phyloP scores from a whole-genome alignment of 306 rosid genomes.

The Adenanthera pavonina region DNA sequence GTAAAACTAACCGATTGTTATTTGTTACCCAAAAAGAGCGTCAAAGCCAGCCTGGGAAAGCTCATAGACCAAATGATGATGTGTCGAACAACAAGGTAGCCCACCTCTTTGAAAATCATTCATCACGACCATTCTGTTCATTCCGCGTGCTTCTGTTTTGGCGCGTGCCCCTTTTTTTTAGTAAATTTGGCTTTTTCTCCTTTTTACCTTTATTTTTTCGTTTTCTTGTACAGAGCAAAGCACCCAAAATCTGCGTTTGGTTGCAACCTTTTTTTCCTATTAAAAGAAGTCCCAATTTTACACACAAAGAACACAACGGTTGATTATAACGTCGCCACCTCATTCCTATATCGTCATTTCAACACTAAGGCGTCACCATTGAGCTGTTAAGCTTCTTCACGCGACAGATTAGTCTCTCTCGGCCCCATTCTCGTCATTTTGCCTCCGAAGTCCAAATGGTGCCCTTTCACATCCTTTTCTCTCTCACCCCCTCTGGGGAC shows the following conservation, averaged over 20 bases:
- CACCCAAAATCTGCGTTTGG: not conserved
- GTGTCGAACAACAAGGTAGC: not conserved
- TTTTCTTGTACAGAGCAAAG: not conserved
- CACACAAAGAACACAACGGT: not conserved
- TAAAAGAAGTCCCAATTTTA: not conserved
- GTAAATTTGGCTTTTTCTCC: not conserved
- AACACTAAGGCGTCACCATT: not conserved
- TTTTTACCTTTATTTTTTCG: not conserved
- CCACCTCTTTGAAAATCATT: slow-evolving; percentile 4
- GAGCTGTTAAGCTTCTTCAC: slow-evolving; percentile 7
- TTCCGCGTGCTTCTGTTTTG: not conserved
- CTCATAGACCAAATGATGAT: not conserved
- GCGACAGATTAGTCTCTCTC: not conserved
- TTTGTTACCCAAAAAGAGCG: too few relatives aligned
- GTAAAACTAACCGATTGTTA: too few relatives aligned
- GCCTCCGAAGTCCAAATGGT: slow-evolving; percentile 17
- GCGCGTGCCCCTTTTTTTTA: slow-evolving; percentile 7
- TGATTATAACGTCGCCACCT: slow-evolving; percentile 16
- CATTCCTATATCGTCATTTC: not conserved
- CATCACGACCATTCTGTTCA: not conserved
- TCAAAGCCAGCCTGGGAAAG: not conserved
- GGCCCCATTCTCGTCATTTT: slow-evolving; percentile 17
- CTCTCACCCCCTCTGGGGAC: not conserved
- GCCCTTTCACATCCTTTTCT: not conserved
- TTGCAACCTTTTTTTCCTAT: slow-evolving; percentile 26